A percentile compares a stretch with the other conserved stretches of the same genome.
These are phyloP conservation scores for Penicillium paneum DNA, from an alignment of 2,329 filamentous ascomycete species.

Conservation along the genomic window DNA sequence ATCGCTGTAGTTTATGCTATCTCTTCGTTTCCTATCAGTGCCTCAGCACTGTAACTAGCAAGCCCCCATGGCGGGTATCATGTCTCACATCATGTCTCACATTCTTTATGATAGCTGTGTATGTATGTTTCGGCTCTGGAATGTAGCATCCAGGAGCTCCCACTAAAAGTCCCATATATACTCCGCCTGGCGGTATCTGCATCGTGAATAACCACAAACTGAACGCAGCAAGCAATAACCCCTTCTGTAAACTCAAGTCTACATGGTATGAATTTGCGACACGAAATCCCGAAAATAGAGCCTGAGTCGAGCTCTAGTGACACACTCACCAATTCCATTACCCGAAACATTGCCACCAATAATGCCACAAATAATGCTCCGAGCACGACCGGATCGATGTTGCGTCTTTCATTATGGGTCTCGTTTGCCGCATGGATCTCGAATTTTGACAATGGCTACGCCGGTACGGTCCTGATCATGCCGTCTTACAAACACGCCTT, in stretches of 20 bases:
- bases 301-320: slow-evolving; percentile 1
- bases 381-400: slow-evolving; percentile 17
- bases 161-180: neutral
- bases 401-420: slow-evolving; percentile 22
- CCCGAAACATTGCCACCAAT: neutral
- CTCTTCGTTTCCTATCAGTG: neutral
- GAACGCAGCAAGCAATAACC: no score
- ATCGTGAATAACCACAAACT: neutral
- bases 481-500: slow-evolving; percentile 24
- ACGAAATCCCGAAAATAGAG: neutral
- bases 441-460: slow-evolving; percentile 27
- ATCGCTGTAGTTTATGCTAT: neutral
- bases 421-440: slow-evolving; percentile 23
- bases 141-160: slow-evolving; percentile 7
- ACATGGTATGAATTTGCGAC: neutral
- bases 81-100: neutral
- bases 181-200: neutral
- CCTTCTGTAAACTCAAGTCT: neutral
- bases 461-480: slow-evolving; percentile 26
- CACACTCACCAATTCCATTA: neutral
- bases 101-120: slow-evolving; percentile 17
- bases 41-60: slow-evolving; percentile 7
- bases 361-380: neutral
- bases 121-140: slow-evolving; percentile 14
- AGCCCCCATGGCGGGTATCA: no score